Evolutionary conservation across 345 rosid genomes (phyloP).

Genomic region (Murraya koenigii): DNA sequence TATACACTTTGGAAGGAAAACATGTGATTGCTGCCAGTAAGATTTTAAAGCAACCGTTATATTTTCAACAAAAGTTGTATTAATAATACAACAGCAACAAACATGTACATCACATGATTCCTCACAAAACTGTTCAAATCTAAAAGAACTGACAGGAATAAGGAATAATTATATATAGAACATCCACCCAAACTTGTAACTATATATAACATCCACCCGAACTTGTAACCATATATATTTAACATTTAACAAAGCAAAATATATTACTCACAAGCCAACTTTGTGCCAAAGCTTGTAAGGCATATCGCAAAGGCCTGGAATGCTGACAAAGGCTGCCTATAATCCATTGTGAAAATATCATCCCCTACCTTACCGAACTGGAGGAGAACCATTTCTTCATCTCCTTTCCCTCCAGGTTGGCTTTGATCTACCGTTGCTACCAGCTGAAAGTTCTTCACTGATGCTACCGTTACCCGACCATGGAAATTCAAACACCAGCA

Average conservation of each 20-base stretch:
- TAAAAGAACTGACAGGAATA: slow-evolving; percentile 10
- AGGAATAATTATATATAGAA: slow-evolving; percentile 19
- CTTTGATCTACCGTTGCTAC: slow-evolving; percentile 74
- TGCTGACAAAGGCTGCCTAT: slow-evolving; percentile 84
- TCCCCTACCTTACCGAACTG: slow-evolving; percentile 93
- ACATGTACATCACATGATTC: slow-evolving; percentile 35
- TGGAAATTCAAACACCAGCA: slow-evolving; percentile 98
- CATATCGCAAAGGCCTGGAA: slow-evolving; percentile 93
- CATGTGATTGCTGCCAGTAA: not conserved
- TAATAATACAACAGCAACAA: slow-evolving; percentile 30
- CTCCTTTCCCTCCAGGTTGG: slow-evolving; percentile 85
- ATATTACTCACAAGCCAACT: slow-evolving; percentile 82
- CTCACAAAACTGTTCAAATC: slow-evolving; percentile 16
- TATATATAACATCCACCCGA: slow-evolving; percentile 16
- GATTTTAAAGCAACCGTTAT: slow-evolving; percentile 1
- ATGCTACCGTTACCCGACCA: slow-evolving; percentile 90
- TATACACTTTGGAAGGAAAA: not conserved
- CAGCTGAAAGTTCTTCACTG: slow-evolving; percentile 90
- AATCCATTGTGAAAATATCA: slow-evolving; percentile 91
- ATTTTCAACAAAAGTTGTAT: slow-evolving; percentile 12
- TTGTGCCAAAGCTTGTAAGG: slow-evolving; percentile 95
- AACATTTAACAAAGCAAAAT: not conserved
- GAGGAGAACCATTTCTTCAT: slow-evolving; percentile 78
- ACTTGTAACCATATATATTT: not conserved
- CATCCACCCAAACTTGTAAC: slow-evolving; percentile 15